Percentiles rank a stretch among this genome's conserved stretches.
Evolutionary conservation across 495 filamentous ascomycete species (phyloP).

Genomic region (Chaetomium tenue): DNA sequence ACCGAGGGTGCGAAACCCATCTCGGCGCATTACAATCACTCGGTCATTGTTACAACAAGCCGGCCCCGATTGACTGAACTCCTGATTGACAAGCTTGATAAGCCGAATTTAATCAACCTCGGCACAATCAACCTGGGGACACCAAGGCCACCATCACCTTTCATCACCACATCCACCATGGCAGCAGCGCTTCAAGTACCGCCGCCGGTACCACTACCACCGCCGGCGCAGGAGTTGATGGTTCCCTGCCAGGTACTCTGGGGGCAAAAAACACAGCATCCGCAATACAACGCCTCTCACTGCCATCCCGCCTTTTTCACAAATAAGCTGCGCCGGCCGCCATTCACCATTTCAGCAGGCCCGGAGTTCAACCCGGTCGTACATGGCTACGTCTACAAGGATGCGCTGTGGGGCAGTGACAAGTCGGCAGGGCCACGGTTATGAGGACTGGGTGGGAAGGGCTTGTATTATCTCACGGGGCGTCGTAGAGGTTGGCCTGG

Average conservation of each 20-base stretch:
- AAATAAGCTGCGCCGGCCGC: conserved; percentile 47
- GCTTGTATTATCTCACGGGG: not conserved
- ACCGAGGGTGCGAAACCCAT: not conserved
- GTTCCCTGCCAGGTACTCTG: conserved; percentile 26
- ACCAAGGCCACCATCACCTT: not conserved
- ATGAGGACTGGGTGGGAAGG: conserved; percentile 30
- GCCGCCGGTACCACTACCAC: not conserved
- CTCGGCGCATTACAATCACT: too few relatives aligned
- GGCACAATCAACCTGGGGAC: not conserved
- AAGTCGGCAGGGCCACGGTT: conserved; percentile 39
- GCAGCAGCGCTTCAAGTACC: conserved; percentile 16
- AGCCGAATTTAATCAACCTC: not conserved
- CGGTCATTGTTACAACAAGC: not conserved
- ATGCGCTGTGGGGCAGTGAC: conserved; percentile 31
- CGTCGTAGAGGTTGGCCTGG: too few relatives aligned
- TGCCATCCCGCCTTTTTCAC: conserved; percentile 63
- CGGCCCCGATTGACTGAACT: not conserved
- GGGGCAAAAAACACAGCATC: not conserved
- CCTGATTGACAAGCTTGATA: not conserved
- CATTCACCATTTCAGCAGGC: conserved; percentile 29
- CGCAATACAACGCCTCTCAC: conserved; percentile 41
- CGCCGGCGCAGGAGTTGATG: not conserved
- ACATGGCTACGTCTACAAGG: conserved; percentile 54
- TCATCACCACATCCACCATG: conserved; percentile 10
- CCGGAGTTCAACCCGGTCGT: conserved; percentile 47